These are phyloP conservation scores for Citrus australasica DNA, from an alignment of 345 rosid species.

Conservation along the genomic window DNA sequence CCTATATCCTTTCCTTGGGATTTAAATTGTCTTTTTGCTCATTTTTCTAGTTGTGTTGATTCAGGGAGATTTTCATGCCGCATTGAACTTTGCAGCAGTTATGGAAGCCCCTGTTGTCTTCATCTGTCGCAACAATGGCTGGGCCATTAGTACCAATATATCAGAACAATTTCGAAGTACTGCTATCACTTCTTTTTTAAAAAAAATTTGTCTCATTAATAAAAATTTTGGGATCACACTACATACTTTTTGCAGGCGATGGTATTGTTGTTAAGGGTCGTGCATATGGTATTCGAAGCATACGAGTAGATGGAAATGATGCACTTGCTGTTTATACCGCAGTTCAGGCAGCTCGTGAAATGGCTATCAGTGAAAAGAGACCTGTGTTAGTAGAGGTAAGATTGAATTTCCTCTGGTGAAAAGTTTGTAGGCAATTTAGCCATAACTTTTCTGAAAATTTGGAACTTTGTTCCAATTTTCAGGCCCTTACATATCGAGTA, in stretches of 20 bases:
- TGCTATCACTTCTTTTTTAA: not conserved
- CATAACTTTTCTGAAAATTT: not conserved
- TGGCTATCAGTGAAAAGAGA: constrained; percentile 54
- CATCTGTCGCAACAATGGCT: constrained; percentile 83
- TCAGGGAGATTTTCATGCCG: constrained; percentile 92
- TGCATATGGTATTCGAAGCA: constrained; percentile 73
- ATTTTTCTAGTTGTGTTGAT: not conserved
- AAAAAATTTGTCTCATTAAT: not conserved
- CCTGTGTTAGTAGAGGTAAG: constrained; percentile 71
- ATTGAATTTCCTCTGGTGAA: not conserved
- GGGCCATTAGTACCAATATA: constrained; percentile 80
- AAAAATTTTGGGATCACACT: not conserved
- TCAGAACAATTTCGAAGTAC: constrained; percentile 80
- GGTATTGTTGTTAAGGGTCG: constrained; percentile 74
- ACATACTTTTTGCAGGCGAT: constrained; percentile 44
- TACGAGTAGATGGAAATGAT: constrained; percentile 86
- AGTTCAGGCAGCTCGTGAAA: constrained; percentile 54
- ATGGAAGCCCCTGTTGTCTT: constrained; percentile 69
- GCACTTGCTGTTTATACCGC: constrained; percentile 73
- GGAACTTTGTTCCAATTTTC: not conserved
- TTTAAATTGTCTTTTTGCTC: no score
- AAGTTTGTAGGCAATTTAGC: not conserved
- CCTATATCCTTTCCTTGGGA: not conserved
- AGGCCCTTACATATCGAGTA: constrained; percentile 72
- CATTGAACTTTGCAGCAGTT: constrained; percentile 84